Conservation (phyloP, 2,329 filamentous ascomycete genomes). For the Diaporthe aspalathi region DNA sequence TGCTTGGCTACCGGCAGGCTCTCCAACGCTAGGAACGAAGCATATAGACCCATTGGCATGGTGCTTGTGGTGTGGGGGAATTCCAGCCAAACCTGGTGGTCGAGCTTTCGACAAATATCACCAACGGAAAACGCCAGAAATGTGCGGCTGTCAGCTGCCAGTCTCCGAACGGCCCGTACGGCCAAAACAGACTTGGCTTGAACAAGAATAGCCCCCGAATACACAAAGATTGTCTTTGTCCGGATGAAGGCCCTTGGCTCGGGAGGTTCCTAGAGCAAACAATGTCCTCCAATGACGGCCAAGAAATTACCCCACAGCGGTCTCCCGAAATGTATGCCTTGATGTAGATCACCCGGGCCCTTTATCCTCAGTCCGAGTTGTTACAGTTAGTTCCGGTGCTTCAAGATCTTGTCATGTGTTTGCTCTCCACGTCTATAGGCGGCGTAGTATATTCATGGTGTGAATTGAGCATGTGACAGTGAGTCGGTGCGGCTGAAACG, state of each 20-base stretch:
- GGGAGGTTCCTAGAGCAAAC: too few relatives aligned
- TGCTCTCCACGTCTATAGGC: background rate
- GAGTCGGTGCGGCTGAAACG: background rate
- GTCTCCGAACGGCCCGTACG: background rate
- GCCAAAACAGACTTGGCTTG: background rate
- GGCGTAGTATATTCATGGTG: too few relatives aligned
- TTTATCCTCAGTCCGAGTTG: background rate
- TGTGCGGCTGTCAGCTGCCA: background rate
- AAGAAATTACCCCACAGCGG: background rate
- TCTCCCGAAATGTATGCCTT: background rate
- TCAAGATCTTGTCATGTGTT: background rate
- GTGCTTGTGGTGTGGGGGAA: too few relatives aligned
- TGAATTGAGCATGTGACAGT: background rate
- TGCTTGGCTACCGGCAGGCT: too few relatives aligned
- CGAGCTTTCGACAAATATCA: too few relatives aligned
- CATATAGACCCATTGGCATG: too few relatives aligned
- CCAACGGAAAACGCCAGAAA: background rate
- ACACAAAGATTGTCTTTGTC: background rate
- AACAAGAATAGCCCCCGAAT: background rate
- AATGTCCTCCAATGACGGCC: background rate
- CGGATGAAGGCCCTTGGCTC: too few relatives aligned
- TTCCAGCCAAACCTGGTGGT: too few relatives aligned
- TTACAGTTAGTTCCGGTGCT: too few relatives aligned
- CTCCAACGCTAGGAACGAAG: too few relatives aligned
- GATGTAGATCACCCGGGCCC: background rate